Conservation (phyloP, 129 eudicot genomes). For the Flaveria trinervia region DNA sequence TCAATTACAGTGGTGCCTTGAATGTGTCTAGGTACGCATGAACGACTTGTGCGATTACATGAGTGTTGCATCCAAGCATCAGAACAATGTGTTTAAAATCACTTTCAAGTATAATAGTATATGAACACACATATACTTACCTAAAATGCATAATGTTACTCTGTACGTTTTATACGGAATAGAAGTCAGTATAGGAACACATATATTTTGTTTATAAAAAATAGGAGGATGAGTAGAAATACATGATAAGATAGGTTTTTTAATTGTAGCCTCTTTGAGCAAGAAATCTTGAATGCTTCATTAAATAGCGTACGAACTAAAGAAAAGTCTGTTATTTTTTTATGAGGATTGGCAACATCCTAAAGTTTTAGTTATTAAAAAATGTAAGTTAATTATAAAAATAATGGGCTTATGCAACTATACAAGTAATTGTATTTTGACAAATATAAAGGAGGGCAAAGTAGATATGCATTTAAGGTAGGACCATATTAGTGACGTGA, state of each 20-base stretch:
- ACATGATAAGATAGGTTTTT: neutral
- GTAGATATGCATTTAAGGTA: neutral
- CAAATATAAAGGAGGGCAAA: neutral
- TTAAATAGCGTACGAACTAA: neutral
- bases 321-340: neutral
- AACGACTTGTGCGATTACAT: too few relatives aligned
- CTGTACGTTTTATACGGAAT: too few relatives aligned
- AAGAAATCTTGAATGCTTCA: neutral
- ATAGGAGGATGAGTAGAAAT: neutral
- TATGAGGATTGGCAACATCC: neutral
- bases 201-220: neutral
- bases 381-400: neutral
- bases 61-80: too few relatives aligned
- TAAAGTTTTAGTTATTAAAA: neutral
- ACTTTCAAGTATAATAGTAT: too few relatives aligned
- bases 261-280: neutral
- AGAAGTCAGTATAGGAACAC: too few relatives aligned
- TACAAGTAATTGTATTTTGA: slow-evolving; percentile 1
- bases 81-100: too few relatives aligned
- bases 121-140: too few relatives aligned
- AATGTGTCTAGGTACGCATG: too few relatives aligned
- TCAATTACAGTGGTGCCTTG: too few relatives aligned
- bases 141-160: too few relatives aligned
- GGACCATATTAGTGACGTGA: neutral
- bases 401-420: neutral